Conservation (phyloP, 176 grass and related monocot genomes). For the Alloteropsis semialata region DNA sequence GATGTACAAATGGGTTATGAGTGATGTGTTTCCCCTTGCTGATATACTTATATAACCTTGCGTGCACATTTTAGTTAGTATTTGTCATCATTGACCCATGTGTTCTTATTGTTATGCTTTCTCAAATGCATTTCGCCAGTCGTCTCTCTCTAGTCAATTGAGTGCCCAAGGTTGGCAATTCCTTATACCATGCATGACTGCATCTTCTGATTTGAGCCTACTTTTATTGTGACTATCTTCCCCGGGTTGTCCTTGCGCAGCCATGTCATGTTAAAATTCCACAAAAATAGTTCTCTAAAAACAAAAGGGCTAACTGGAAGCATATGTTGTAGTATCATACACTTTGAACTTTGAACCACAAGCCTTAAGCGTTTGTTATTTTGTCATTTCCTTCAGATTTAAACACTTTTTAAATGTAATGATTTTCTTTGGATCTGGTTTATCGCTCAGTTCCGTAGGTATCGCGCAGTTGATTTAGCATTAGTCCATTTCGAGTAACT, state of each 20-base stretch:
- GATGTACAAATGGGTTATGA: background rate
- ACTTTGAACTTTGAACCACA: background rate
- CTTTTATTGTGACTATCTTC: background rate
- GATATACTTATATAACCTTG: background rate
- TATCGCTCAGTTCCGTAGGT: background rate
- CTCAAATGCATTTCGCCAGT: background rate
- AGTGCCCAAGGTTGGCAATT: background rate
- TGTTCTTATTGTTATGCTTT: background rate
- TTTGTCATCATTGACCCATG: background rate
- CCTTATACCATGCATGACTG: background rate
- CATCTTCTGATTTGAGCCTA: background rate
- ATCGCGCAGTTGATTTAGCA: background rate
- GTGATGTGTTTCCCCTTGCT: background rate
- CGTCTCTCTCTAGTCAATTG: background rate
- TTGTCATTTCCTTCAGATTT: background rate
- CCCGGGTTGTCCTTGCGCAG: background rate
- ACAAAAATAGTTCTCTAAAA: background rate
- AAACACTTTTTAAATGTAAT: background rate
- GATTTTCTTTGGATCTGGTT: background rate
- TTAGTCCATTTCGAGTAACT: background rate
- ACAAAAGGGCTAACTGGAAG: background rate
- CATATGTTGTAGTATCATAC: background rate
- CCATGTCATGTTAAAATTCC: background rate
- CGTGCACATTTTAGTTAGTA: background rate
- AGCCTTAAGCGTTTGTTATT: background rate